Evolutionary conservation across 768 basidiomycete genomes (phyloP), one percentile per base, ranked within the genome.

Genomic region (Calocera viscosa): DNA sequence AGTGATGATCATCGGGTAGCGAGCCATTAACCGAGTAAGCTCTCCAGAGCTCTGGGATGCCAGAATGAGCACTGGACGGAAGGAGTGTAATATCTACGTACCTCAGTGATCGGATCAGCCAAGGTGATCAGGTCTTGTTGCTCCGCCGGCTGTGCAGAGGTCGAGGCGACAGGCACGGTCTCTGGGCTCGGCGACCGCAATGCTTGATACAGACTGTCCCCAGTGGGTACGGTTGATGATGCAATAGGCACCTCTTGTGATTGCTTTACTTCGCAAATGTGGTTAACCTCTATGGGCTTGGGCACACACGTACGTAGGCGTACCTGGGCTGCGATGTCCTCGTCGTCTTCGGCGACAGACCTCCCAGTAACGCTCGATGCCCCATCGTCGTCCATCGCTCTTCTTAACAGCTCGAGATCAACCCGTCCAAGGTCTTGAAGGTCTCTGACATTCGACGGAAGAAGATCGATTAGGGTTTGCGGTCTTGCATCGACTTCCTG

Each of bases 171-270:
- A 26, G 3, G 30, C 14, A 60, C 26, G 22, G 53, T 5, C 19
- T 60, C 53, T 19, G 30, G 30, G 22, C 53, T 60, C 22, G 53
- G 53, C 30, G 53, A 60, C 19, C 53, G 53, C 19, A 60, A 32
- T 22, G 53, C 53, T 16, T 60, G 24, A 19, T 16, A 60, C 30
- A 60, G 19, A 26, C 53, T 60, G 30, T 60, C 53, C 14, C 14
- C 53, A 22, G 53, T 60, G 14, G 53, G 53, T 32, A 60, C 53
- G 14, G 53, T 60, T 2, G 53, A 60, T 2, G 53, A 60, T 32
- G 53, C 26, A 19, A 60, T 60, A 60, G 53, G 53, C 14, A 32
- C 53, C 30, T 60, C 53, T 60, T 60, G 53, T 60, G 53, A 28
- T 32, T 60, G 53, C 53, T 60, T 60, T 60, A 60, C 53, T 60